Evolutionary conservation across 1,284 basidiomycete species (phyloP).

Genomic region (Puccinia horiana): DNA sequence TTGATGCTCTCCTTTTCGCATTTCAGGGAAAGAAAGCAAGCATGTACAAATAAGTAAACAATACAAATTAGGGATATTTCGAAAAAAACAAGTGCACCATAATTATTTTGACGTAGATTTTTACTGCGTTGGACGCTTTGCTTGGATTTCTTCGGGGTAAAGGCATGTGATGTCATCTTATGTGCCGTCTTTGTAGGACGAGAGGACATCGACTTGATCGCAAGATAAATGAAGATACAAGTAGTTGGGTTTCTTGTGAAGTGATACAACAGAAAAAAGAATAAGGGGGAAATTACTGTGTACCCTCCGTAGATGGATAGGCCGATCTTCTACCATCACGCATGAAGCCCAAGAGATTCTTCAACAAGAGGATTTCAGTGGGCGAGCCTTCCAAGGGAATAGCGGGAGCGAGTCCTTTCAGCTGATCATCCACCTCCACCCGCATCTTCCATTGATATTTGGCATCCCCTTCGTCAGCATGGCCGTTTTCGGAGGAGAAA

Average conservation of each 20-base stretch:
- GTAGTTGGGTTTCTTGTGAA: background rate
- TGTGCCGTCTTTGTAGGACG: too few species aligned
- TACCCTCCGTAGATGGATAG: background rate
- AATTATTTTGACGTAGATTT: too few species aligned
- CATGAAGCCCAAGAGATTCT: slow-evolving; percentile 40
- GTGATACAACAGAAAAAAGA: background rate
- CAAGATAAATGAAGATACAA: too few species aligned
- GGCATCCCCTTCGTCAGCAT: slow-evolving; percentile 17
- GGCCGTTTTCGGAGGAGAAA: background rate
- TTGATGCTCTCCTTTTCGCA: too few species aligned
- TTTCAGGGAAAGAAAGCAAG: too few species aligned
- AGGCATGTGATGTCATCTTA: too few species aligned
- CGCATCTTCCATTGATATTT: slow-evolving; percentile 49
- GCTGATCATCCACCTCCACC: slow-evolving; percentile 43
- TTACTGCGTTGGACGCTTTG: too few species aligned
- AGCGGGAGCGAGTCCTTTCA: background rate
- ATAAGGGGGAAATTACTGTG: background rate
- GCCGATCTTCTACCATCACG: slow-evolving; percentile 23
- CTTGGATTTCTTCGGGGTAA: too few species aligned
- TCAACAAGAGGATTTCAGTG: slow-evolving; percentile 14
- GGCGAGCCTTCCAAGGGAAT: background rate
- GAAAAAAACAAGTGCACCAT: too few species aligned
- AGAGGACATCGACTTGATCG: too few species aligned
- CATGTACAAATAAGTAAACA: too few species aligned
- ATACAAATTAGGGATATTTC: too few species aligned